Base-by-base conservation (phyloP, 352 stramenopile species). In the Globisporangium yorkense region DNA sequence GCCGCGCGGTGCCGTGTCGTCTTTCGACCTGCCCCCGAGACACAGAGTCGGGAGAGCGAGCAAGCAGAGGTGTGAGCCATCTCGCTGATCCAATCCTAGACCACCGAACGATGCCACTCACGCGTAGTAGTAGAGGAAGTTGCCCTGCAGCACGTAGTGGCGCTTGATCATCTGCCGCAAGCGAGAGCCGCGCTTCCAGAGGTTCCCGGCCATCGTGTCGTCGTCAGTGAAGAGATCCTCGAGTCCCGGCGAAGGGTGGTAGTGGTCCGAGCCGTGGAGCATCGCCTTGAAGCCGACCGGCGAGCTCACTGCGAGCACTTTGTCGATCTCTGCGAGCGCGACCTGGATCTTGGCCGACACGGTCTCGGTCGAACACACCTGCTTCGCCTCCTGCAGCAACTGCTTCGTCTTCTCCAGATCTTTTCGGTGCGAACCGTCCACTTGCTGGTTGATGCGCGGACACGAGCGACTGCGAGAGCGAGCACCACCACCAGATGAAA, bases 111-210 rank as follows among this genome's bases (percentile, higher is more conserved):
- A 27, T 27, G 24, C 24, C 56, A 44, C 44, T 51, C 74, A 90
- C 75, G 80, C 69, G 58, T 93, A 94, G 59, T 91, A 94, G 67
- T 95, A 95, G 21, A 95, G 76, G 54, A 96, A 96, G 46, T 90
- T 93, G 61, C 85, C 86, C 59, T 94, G 84, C 16, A 96, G 64
- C 21, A 88, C 78, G 67, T 93, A 94, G 63, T 92, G 75, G 37
- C 82, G 77, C 64, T 88, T 90, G 68, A 87, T 92, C 84, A 95
- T 94, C 46, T 92, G 82, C 2, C 86, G 81, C n/a, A 95, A 65
- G 13, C 82, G 79, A 18, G 74, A 80, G 24, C 83, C 85, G 4
- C 81, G 83, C 51, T 94, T 94, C 78, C 77, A 92, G 8, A 93
- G 65, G 21, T 87, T 73, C 20, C 83, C 83, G 4, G 63, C 75